phyloP scores from a whole-genome alignment of 495 filamentous ascomycete genomes.

The Rhypophila decipiens region DNA sequence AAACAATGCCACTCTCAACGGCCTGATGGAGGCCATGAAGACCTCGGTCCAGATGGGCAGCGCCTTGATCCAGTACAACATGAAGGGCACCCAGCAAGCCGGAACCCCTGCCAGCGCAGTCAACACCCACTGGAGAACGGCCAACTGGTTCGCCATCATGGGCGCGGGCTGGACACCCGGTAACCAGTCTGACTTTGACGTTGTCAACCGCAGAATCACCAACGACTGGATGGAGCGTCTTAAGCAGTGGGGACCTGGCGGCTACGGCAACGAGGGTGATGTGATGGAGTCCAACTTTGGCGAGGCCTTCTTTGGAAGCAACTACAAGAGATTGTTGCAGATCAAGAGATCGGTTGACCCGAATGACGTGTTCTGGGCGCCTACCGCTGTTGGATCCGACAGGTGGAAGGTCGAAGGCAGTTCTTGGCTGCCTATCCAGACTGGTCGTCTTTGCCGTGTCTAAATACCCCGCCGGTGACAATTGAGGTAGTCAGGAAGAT shows the following conservation, averaged over 20 bases:
- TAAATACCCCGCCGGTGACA: no score
- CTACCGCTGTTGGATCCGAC: conserved; percentile 50
- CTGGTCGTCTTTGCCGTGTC: conserved; percentile 19
- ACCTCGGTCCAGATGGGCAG: conserved; percentile 38
- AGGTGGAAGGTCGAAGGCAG: conserved; percentile 25
- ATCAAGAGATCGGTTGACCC: conserved; percentile 51
- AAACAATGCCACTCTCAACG: conserved; percentile 26
- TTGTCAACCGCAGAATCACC: conserved; percentile 41
- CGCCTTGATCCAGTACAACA: conserved; percentile 43
- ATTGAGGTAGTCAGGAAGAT: no score
- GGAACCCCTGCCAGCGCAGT: conserved; percentile 35
- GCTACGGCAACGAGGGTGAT: conserved; percentile 48
- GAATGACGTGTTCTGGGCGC: conserved; percentile 47
- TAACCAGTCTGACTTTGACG: conserved; percentile 32
- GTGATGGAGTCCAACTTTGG: conserved; percentile 59
- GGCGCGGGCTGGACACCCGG: conserved; percentile 23
- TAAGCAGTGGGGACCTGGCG: conserved; percentile 34
- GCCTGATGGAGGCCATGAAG: conserved; percentile 40
- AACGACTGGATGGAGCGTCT: conserved; percentile 40
- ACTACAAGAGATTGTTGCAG: conserved; percentile 36
- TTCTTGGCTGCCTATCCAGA: conserved; percentile 16
- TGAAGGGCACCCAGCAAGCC: conserved; percentile 34
- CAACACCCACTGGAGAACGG: conserved; percentile 46
- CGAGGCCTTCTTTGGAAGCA: conserved; percentile 51
- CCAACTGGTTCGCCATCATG: conserved; percentile 41